phyloP scores from a whole-genome alignment of 352 stramenopile genomes.

The Phytopythium oedochilum region DNA sequence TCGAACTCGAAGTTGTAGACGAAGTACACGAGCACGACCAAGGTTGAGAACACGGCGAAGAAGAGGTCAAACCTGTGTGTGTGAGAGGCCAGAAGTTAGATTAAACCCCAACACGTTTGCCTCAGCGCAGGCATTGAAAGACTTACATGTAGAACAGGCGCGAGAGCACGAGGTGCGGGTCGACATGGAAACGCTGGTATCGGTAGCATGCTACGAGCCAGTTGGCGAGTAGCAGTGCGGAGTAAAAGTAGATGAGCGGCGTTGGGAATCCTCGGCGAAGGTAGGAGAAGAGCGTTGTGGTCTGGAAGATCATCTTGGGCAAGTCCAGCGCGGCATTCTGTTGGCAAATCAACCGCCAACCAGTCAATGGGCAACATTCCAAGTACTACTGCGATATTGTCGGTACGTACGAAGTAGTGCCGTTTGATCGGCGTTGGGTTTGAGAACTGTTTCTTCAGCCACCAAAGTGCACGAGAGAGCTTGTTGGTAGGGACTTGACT shows the following conservation, averaged over 20 bases:
- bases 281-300: slow-evolving; percentile 27
- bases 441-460: not conserved
- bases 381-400: not conserved
- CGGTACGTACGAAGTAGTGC: slow-evolving; percentile 2
- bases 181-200: slow-evolving; percentile 25
- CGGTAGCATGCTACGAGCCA: slow-evolving; percentile 43
- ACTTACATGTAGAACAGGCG: slow-evolving; percentile 37
- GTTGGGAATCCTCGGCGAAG: slow-evolving; percentile 33
- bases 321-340: slow-evolving; percentile 26
- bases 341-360: not conserved
- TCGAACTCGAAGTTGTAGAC: slow-evolving; percentile 34
- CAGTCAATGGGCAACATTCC: not conserved
- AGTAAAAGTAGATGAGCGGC: slow-evolving; percentile 34
- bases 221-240: slow-evolving; percentile 24
- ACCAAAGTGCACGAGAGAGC: not conserved
- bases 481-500: not conserved
- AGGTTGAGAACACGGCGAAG: slow-evolving; percentile 40
- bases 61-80: slow-evolving; percentile 35
- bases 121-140: too few species aligned
- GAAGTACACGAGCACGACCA: slow-evolving; percentile 33
- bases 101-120: not conserved
- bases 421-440: not conserved
- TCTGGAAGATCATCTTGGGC: slow-evolving; percentile 44
- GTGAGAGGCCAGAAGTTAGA: not conserved
- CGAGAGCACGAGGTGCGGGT: slow-evolving; percentile 21